A percentile compares a stretch with the other conserved stretches of the same genome.
phyloP scores from a whole-genome alignment of 441 rosid species.

The Corymbia citriodora region DNA sequence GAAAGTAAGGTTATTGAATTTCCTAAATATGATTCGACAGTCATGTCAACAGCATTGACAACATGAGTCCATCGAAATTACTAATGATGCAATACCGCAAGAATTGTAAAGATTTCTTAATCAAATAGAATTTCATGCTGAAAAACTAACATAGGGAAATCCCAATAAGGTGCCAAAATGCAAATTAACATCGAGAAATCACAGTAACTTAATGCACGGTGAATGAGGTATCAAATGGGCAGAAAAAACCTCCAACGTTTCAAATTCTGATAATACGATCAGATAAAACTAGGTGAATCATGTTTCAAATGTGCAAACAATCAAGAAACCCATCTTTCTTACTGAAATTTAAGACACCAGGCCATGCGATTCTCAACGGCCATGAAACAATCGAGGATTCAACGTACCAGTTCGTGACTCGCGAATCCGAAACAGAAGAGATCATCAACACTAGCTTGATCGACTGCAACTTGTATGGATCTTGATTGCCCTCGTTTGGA shows the following conservation, averaged over 20 bases:
- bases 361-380: accelerated
- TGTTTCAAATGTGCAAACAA: background rate
- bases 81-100: accelerated
- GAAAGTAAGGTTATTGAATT: background rate
- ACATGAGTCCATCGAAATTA: background rate
- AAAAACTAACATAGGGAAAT: background rate
- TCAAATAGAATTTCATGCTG: background rate
- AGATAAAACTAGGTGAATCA: accelerated
- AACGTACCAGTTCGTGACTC: background rate
- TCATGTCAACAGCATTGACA: background rate
- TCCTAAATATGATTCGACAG: background rate
- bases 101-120: background rate
- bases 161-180: background rate
- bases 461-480: background rate
- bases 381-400: background rate
- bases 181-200: background rate
- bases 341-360: background rate
- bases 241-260: background rate
- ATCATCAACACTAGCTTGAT: background rate
- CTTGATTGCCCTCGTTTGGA: background rate
- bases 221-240: background rate
- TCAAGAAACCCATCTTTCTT: background rate
- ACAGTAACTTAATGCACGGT: background rate
- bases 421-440: background rate
- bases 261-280: accelerated